Evolutionary conservation across 1,139 yeast genomes (phyloP).

Genomic region (Sugiyamaella grinbergsii): DNA sequence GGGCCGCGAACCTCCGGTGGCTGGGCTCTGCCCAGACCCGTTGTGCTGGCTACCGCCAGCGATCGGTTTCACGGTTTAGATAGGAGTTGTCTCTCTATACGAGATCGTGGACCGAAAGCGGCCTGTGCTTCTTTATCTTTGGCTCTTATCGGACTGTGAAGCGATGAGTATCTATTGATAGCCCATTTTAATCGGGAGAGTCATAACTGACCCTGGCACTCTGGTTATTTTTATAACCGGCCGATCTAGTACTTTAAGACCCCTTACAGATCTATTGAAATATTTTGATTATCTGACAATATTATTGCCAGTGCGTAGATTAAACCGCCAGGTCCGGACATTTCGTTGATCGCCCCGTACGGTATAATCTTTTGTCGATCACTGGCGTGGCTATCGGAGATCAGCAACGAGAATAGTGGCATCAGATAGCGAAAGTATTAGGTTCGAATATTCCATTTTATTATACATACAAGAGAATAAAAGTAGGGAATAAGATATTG

Average conservation of each 20-base stretch:
- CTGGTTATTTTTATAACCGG: too few species aligned
- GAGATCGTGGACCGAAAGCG: too few species aligned
- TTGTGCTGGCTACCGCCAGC: not conserved
- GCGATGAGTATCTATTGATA: too few species aligned
- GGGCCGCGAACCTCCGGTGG: slow-evolving; percentile 7
- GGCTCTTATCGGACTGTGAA: too few species aligned
- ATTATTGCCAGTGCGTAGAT: not conserved
- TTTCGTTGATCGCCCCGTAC: not conserved
- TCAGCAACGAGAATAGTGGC: too few species aligned
- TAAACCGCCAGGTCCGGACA: not conserved
- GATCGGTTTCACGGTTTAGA: too few species aligned
- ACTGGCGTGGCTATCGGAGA: not conserved
- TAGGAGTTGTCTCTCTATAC: too few species aligned
- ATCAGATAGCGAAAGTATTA: not conserved
- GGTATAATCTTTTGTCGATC: slow-evolving; percentile 6
- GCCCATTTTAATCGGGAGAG: too few species aligned
- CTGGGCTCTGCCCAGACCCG: slow-evolving; percentile 7
- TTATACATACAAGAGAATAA: slow-evolving; percentile 13
- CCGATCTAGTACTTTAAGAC: too few species aligned
- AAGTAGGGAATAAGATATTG: not conserved
- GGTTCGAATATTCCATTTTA: slow-evolving; percentile 4
- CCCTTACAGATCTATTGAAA: not conserved
- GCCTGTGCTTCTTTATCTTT: too few species aligned
- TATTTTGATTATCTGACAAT: not conserved
- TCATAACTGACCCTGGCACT: too few species aligned